A percentile compares a stretch with the other conserved stretches of the same genome.
phyloP scores from a whole-genome alignment of 2,329 filamentous ascomycete genomes.

The Cryphonectria carpinicola region DNA sequence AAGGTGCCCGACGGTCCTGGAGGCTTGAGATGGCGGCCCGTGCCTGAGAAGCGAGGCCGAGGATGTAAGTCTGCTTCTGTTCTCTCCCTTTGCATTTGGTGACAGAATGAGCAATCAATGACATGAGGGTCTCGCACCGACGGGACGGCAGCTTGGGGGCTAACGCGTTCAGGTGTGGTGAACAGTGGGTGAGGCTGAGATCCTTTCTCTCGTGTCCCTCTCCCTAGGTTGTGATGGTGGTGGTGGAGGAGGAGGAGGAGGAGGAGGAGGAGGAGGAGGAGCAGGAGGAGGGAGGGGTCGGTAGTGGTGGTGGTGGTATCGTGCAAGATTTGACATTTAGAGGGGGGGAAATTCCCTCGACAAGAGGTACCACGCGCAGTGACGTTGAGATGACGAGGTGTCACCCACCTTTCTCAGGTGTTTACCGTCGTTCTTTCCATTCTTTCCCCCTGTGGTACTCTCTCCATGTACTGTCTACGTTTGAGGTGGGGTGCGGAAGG shows the following conservation, averaged over 20 bases:
- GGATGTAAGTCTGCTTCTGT: background rate
- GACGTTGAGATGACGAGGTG: constrained; percentile 10
- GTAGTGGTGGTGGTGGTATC: background rate
- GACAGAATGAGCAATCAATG: too few relatives aligned
- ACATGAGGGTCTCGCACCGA: too few relatives aligned
- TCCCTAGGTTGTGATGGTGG: background rate
- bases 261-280: too few relatives aligned
- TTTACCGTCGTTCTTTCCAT: background rate
- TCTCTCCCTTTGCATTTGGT: background rate
- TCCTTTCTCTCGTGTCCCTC: background rate
- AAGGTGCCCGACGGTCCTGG: background rate
- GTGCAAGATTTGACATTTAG: background rate
- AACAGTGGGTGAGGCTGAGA: background rate
- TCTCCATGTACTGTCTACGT: background rate
- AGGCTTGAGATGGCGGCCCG: background rate
- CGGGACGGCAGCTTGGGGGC: background rate
- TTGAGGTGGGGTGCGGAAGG: background rate
- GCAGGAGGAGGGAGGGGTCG: background rate
- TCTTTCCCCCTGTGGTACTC: background rate
- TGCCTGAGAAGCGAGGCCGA: background rate
- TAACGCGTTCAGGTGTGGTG: background rate
- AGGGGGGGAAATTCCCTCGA: background rate
- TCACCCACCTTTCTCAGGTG: background rate
- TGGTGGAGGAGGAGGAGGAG: background rate
- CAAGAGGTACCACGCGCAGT: background rate